Percentiles rank a stretch among this genome's conserved stretches.
Conservation (phyloP, 345 rosid genomes). For the Raphanus raphanistrum region DNA sequence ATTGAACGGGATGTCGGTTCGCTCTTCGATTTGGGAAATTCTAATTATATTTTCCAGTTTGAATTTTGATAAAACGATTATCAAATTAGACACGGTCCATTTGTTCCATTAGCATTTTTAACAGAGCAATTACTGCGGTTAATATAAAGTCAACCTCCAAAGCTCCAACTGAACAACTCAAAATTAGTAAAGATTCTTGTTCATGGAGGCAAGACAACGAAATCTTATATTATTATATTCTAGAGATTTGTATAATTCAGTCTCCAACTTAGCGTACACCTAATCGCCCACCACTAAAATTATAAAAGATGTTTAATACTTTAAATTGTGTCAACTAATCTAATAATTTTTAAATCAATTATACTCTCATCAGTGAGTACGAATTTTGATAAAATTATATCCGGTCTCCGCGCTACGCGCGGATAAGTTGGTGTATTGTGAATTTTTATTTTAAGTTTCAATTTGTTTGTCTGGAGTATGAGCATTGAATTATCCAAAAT, state of each 20-base stretch:
- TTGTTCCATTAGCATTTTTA: background rate
- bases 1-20: background rate
- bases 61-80: background rate
- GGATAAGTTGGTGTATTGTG: too few relatives aligned
- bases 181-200: conserved; percentile 13
- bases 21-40: background rate
- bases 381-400: too few relatives aligned
- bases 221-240: conserved; percentile 1
- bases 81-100: background rate
- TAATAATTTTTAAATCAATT: background rate
- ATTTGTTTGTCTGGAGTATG: too few relatives aligned
- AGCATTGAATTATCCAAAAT: too few relatives aligned
- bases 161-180: background rate
- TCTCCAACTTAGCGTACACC: conserved; percentile 15
- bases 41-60: background rate
- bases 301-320: background rate
- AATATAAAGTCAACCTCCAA: conserved; percentile 15
- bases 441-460: too few relatives aligned
- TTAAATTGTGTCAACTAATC: background rate
- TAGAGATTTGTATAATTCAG: conserved; percentile 12
- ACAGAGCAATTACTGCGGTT: background rate
- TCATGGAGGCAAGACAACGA: conserved; percentile 20
- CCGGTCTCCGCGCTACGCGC: too few relatives aligned
- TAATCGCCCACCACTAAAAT: conserved; percentile 1
- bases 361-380: background rate